Conservation (phyloP, 2,329 filamentous ascomycete species). For the Aureobasidium melanogenum region DNA sequence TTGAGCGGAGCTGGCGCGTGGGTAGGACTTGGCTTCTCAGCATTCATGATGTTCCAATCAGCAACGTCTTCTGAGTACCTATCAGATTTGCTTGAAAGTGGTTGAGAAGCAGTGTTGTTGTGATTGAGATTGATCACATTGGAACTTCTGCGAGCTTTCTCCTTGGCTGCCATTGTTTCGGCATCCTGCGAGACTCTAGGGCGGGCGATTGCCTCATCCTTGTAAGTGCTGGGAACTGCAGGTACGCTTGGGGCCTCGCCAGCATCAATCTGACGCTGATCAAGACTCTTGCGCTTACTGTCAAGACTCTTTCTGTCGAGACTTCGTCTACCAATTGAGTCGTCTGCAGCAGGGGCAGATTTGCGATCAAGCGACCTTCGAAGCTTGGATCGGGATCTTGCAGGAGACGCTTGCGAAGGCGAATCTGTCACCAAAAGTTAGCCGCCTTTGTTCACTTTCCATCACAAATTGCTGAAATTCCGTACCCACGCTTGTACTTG, state of each 20-base stretch:
- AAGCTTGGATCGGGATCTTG: slow-evolving; percentile 1
- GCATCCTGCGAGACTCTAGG: not conserved
- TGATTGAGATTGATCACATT: slow-evolving; percentile 11
- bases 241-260: not conserved
- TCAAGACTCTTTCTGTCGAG: not conserved
- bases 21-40: slow-evolving; percentile 12
- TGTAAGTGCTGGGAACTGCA: slow-evolving; percentile 2
- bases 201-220: not conserved
- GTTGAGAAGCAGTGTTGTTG: not conserved
- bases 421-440: slow-evolving; percentile 5
- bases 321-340: not conserved
- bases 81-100: slow-evolving; percentile 7
- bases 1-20: slow-evolving; percentile 14
- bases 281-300: slow-evolving; percentile 8
- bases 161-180: not conserved
- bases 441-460: not conserved
- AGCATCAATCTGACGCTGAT: slow-evolving; percentile 1
- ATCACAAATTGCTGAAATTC: not conserved
- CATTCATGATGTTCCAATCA: slow-evolving; percentile 44
- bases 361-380: slow-evolving; percentile 3
- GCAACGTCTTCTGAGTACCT: slow-evolving; percentile 54
- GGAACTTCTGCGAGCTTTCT: slow-evolving; percentile 3
- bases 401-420: not conserved
- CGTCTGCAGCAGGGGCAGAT: not conserved
- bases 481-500: not conserved